Evolutionary conservation across 1,284 basidiomycete species (phyloP), one percentile per base, ranked within the genome.

Genomic region (Cryptococcus sp.): DNA sequence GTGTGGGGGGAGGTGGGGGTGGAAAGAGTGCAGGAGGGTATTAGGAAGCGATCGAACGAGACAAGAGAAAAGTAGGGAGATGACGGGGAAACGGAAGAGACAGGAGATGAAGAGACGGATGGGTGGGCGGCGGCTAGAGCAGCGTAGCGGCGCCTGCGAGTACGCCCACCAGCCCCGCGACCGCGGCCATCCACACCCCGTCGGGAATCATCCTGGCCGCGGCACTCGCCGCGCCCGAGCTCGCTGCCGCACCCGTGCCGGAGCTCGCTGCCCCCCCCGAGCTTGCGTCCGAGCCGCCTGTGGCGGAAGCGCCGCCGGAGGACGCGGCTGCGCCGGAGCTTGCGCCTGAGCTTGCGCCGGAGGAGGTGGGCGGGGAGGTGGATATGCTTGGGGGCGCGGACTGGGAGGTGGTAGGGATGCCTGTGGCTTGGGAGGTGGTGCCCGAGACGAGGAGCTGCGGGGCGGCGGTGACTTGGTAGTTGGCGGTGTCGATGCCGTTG

Each of bases 401-500:
- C 44, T 49, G 54, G 18, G 69, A 66, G 38, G 69, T 71, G 39
- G 69, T 61, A 16, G 52, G 46, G 53, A 71, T 57, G 21, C 35
- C 48, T 13, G 54, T 50, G 37, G 60, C 60, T 16, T 62, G 50
- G 36, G 50, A 33, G 42, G 64, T 64, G 2, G 65, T 57, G 18
- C 65, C 64, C 24, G 60, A 51, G n/a, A 44, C 52, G 42, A 68
- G 66, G 48, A 66, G 49, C 11, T 62, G 59, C 13, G 68, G 64
- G 36, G 65, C 63, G 21, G 71, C 67, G 20, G 65, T 70, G 35
- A 72, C 70, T 43, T 66, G 60, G 60, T 64, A 68, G 62, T 72
- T 63, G 55, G 53, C 53, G 16, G 67, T 63, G 67, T 72, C 62
- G 55, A 73, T 60, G 23, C 71, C 71, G 69, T 73, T 74, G 33